phyloP scores from a whole-genome alignment of 2,329 filamentous ascomycete genomes.

The Lachnellula hyalina region DNA sequence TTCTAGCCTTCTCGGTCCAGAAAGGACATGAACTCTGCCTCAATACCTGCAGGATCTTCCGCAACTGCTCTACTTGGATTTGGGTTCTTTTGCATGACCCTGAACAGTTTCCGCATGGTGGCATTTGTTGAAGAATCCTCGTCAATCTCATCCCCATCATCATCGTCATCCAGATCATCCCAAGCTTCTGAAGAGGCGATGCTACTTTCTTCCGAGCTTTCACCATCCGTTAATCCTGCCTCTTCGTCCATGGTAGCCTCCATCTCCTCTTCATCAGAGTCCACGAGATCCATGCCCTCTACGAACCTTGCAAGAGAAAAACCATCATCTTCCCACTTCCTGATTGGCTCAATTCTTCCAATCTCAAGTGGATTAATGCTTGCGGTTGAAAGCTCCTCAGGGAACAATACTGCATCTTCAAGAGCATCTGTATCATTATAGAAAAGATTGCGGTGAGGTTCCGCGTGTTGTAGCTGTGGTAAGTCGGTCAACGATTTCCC shows the following conservation, averaged over 20 bases:
- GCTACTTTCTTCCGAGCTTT: background rate
- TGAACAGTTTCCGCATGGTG: background rate
- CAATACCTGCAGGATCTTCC: background rate
- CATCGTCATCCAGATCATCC: slow-evolving; percentile 1
- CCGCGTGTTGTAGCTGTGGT: background rate
- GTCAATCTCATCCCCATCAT: slow-evolving; percentile 1
- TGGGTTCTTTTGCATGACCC: background rate
- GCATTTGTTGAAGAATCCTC: background rate
- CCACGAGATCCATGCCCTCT: slow-evolving; percentile 1
- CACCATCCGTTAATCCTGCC: background rate
- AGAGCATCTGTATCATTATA: slow-evolving; percentile 37
- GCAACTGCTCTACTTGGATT: background rate
- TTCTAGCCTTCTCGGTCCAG: slow-evolving; percentile 33
- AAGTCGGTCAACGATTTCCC: background rate
- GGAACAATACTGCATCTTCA: slow-evolving; percentile 38
- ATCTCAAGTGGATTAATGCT: slow-evolving; percentile 1
- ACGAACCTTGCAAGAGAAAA: slow-evolving; percentile 12
- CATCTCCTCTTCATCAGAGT: background rate
- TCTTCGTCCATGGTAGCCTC: background rate
- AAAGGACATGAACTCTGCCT: slow-evolving; percentile 28
- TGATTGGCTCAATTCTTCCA: slow-evolving; percentile 8
- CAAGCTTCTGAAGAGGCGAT: background rate
- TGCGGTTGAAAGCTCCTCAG: slow-evolving; percentile 27
- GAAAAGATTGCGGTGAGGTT: slow-evolving; percentile 24
- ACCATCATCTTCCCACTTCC: slow-evolving; percentile 8